phyloP scores from a whole-genome alignment of 345 rosid genomes.

The Lepidium aucheri region DNA sequence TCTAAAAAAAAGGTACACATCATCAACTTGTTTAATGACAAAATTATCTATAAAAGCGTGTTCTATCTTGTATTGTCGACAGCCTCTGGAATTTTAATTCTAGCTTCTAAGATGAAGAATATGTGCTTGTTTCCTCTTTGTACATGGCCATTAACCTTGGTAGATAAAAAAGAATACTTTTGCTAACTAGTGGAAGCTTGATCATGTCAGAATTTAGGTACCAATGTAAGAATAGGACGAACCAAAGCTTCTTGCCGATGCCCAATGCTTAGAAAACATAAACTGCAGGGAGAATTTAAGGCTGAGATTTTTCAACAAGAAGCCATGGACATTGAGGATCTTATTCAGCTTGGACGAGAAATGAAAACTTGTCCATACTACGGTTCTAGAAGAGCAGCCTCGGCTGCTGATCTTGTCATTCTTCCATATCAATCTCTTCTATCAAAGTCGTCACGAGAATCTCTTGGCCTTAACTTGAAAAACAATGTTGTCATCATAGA shows the following conservation, averaged over 20 bases:
- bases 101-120: background rate
- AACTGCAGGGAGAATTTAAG: slow-evolving; percentile 53
- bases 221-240: slow-evolving; percentile 39
- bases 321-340: slow-evolving; percentile 89
- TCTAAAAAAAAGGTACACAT: slow-evolving; percentile 61
- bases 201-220: slow-evolving; percentile 45
- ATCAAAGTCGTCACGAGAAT: slow-evolving; percentile 86
- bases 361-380: slow-evolving; percentile 87
- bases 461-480: slow-evolving; percentile 77
- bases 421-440: slow-evolving; percentile 95
- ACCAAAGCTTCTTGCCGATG: slow-evolving; percentile 65
- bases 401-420: slow-evolving; percentile 76
- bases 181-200: slow-evolving; percentile 12
- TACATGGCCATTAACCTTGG: background rate
- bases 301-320: slow-evolving; percentile 43
- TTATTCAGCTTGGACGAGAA: slow-evolving; percentile 57
- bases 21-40: background rate
- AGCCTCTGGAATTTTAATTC: background rate
- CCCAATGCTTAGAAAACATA: slow-evolving; percentile 73
- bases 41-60: background rate
- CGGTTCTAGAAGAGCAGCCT: slow-evolving; percentile 70
- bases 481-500: slow-evolving; percentile 75
- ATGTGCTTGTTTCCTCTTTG: background rate
- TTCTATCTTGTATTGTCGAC: background rate
- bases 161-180: background rate